Evolutionary conservation across 495 filamentous ascomycete genomes (phyloP), one percentile per base, ranked within the genome.

Genomic region (Penicillium flavigenum): DNA sequence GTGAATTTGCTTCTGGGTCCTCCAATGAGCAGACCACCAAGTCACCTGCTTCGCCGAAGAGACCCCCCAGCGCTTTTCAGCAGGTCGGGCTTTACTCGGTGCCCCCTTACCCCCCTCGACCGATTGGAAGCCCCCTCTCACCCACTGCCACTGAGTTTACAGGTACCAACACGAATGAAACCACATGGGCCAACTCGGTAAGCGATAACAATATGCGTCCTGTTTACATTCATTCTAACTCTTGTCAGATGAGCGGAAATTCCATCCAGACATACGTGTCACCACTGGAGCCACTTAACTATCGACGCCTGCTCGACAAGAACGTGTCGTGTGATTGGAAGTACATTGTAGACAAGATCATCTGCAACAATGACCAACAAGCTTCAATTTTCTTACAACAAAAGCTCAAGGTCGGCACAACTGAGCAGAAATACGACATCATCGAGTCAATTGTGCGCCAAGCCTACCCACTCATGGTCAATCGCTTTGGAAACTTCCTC

Each of bases 271-370:
- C 89, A 0, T 97, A 94, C 64, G 70, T 98, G 22, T 86, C 91
- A 9, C 86, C 93, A 1, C 86, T 87, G 20, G 95, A 98, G 70
- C 95, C 94, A n/a, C 80, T 97, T 44, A 98, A 98, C 69, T 98
- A 98, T 59, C 90, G 95, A 49, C 91, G 91, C 47, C 83, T 98
- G 9, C 86, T 98, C 36, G 94, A 98, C 68, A 93, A 94, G 62
- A 96, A 91, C 63, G 90, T 96, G 64, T 96, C 88, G 56, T 97
- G 92, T 79, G 94, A 98, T 74, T 98, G 95, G 94, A 96, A 92
- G 74, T 96, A 96, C 66, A 98, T 98, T 61, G 93, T 98, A 38
- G 95, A 98, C 74, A 98, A 98, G 79, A 98, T 98, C 68, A 91
- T 98, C 51, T 96, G 91, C 86, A 96, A 90, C 75, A 98, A 98